Evolutionary conservation across 2,329 filamentous ascomycete genomes (phyloP).

Genomic region (Aspergillus cejpii): DNA sequence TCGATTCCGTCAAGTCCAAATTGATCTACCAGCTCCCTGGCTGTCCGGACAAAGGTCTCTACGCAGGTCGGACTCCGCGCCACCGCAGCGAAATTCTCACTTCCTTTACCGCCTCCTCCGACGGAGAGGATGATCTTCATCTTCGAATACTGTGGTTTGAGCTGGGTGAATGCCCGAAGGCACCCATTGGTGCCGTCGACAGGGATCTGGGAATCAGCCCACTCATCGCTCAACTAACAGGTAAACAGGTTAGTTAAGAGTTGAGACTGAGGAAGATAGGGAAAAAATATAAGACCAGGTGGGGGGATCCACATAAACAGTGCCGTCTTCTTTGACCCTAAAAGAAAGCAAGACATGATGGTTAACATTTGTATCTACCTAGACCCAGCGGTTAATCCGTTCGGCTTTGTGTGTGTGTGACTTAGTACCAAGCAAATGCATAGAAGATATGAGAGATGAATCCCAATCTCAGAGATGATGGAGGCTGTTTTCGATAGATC

Average conservation of each 20-base stretch:
- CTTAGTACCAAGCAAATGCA: constrained; percentile 61
- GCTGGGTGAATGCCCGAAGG: constrained; percentile 63
- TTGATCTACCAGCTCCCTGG: constrained; percentile 59
- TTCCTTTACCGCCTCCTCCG: constrained; percentile 59
- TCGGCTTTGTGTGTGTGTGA: constrained; percentile 14
- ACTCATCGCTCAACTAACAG: constrained; percentile 66
- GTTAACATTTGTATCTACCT: constrained; percentile 21
- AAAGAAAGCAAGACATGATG: constrained; percentile 17
- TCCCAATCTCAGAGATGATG: constrained; percentile 65
- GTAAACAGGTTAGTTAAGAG: neutral
- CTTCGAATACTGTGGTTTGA: constrained; percentile 64
- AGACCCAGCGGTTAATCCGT: constrained; percentile 3
- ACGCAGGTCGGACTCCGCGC: constrained; percentile 55
- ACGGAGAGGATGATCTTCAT: constrained; percentile 72
- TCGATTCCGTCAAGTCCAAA: constrained; percentile 71
- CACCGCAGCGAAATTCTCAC: constrained; percentile 60
- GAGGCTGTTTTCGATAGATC: constrained; percentile 66
- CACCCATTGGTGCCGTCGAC: constrained; percentile 67
- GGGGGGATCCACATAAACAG: constrained; percentile 60
- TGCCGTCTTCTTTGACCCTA: constrained; percentile 63
- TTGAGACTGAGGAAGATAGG: constrained; percentile 19
- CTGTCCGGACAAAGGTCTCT: constrained; percentile 64
- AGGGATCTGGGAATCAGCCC: constrained; percentile 64
- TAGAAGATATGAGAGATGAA: constrained; percentile 79
- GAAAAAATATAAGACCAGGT: neutral